Conservation (phyloP, 1,139 yeast genomes). For the Taphrina deformans region DNA sequence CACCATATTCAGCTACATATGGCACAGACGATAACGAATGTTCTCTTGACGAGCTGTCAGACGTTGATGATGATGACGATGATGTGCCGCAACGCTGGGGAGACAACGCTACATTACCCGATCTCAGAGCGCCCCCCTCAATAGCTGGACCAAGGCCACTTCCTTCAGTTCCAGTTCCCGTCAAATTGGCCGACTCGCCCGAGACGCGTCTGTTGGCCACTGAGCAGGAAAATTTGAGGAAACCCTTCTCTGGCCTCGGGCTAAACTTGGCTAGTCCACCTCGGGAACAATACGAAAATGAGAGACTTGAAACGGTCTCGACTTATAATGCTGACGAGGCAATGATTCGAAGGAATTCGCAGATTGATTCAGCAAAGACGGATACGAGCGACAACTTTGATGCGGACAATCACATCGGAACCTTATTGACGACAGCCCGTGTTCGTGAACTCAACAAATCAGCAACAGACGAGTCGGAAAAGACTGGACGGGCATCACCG, state of each 20-base stretch:
- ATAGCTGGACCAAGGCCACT: constrained; percentile 21
- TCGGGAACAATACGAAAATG: background rate
- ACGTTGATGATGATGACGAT: background rate
- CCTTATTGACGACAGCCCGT: background rate
- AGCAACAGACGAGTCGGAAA: no score
- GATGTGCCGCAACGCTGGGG: background rate
- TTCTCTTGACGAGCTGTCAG: background rate
- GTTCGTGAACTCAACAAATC: background rate
- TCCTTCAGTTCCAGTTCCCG: constrained; percentile 15
- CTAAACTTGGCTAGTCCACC: constrained; percentile 4
- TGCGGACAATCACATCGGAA: no score
- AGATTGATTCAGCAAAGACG: background rate
- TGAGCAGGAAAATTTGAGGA: constrained; percentile 15
- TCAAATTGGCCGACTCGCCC: constrained; percentile 2
- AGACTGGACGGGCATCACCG: background rate
- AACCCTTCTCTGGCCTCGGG: constrained; percentile 24
- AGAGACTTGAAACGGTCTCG: background rate
- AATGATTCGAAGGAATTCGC: constrained; percentile 2
- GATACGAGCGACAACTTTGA: background rate
- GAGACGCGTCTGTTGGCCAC: constrained; percentile 13
- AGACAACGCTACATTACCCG: background rate
- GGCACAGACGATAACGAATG: background rate
- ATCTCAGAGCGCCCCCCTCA: background rate
- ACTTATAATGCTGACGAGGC: constrained; percentile 22
- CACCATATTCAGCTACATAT: constrained; percentile 9